Conservation (phyloP, 306 rosid genomes). For the Pyrus bretschneideri region DNA sequence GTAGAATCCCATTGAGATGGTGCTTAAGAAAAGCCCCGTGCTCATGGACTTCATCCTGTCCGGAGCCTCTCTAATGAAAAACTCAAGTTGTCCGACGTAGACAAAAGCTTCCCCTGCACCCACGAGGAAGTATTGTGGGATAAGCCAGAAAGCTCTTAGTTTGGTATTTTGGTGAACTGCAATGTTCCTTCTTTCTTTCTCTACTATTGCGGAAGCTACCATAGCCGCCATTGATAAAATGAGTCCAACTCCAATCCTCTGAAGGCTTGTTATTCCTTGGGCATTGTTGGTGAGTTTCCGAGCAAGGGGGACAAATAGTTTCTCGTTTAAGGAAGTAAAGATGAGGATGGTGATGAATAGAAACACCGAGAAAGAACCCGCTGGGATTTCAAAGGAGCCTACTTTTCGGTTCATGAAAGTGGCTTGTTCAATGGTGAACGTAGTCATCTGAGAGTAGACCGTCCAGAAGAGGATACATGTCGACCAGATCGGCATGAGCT, state of each 20-base stretch:
- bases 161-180: conserved; percentile 17
- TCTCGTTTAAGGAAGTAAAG: conserved; percentile 78
- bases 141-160: conserved; percentile 86
- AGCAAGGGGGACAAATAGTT: conserved; percentile 60
- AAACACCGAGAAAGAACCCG: conserved; percentile 77
- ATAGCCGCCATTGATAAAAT: conserved; percentile 59
- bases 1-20: conserved; percentile 87
- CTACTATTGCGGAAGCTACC: conserved; percentile 63
- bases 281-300: conserved; percentile 59
- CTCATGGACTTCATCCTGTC: conserved; percentile 97
- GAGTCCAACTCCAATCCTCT: conserved; percentile 81
- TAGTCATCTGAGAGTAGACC: conserved; percentile 81
- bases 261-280: conserved; percentile 92
- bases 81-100: conserved; percentile 93
- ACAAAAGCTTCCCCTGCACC: conserved; percentile 94
- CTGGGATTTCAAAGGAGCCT: conserved; percentile 47
- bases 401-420: conserved; percentile 71
- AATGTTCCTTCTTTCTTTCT: conserved; percentile 42
- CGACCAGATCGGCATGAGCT: conserved; percentile 87
- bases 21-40: conserved; percentile 77
- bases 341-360: conserved; percentile 68
- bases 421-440: conserved; percentile 96
- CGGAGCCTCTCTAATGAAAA: conserved; percentile 94
- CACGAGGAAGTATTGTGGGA: conserved; percentile 83
- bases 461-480: conserved; percentile 97